phyloP scores from a whole-genome alignment of 192 early-diverging fungal species.

The Backusella circina region DNA sequence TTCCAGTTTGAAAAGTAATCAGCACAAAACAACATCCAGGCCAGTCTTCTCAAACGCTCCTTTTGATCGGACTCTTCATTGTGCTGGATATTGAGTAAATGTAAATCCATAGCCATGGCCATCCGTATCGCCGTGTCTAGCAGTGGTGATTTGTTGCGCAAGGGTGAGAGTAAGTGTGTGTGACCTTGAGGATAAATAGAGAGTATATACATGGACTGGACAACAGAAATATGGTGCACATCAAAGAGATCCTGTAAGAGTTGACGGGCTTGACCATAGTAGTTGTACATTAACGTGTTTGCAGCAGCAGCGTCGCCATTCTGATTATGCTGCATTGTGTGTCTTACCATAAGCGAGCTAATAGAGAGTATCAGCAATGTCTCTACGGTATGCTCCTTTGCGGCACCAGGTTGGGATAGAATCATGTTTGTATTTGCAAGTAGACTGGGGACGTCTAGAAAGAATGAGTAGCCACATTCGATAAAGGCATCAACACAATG shows the following conservation, averaged over 20 bases:
- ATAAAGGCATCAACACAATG: conserved; percentile 28
- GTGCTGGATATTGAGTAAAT: conserved; percentile 10
- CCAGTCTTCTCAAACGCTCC: conserved; percentile 21
- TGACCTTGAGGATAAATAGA: conserved; percentile 20
- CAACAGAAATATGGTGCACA: conserved; percentile 13
- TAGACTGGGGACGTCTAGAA: conserved; percentile 11
- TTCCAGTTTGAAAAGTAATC: conserved; percentile 26
- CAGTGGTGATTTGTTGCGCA: not conserved
- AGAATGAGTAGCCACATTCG: conserved; percentile 18
- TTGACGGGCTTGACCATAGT: conserved; percentile 14
- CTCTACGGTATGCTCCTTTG: conserved; percentile 10
- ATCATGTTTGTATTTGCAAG: not conserved
- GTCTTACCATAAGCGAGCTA: conserved; percentile 24
- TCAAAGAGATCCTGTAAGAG: conserved; percentile 33
- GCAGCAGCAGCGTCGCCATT: not conserved
- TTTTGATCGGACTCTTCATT: not conserved
- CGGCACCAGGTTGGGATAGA: not conserved
- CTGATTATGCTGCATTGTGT: conserved; percentile 17
- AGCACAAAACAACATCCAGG: conserved; percentile 29
- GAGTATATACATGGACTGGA: conserved; percentile 26
- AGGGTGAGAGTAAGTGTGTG: conserved; percentile 2
- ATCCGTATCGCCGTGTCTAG: conserved; percentile 9
- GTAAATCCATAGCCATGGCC: conserved; percentile 14
- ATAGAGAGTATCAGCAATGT: conserved; percentile 21
- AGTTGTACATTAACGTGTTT: conserved; percentile 12